Evolutionary conservation across 805 yeast genomes (phyloP), one percentile per base, ranked within the genome.

Genomic region (Starmerella stigmatis): DNA sequence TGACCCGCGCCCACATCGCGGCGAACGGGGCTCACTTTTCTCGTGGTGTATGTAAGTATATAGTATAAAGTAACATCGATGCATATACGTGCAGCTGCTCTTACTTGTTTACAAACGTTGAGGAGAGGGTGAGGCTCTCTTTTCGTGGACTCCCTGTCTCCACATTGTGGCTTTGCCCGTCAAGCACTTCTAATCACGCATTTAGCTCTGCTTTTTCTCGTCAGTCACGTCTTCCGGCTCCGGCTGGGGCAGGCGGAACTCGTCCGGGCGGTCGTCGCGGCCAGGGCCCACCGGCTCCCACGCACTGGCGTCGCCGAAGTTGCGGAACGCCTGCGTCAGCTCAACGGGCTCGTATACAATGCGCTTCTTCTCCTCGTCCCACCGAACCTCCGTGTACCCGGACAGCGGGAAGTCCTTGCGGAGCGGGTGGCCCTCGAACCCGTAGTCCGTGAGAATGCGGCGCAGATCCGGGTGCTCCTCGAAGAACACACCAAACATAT

Each of bases 211-310:
- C 47, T 59, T 57, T 50, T 67, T 60, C 60, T 50, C 47, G 30
- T 60, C 70, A 48, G 71, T 71, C 43, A 68, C 66, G 52, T 73
- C 76, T 63, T 81, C 94, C 10, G 86, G 85, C 64, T 75, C 76
- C 25, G 94, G 94, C 41, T 78, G 72, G 43, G 94, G 94, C 59
- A 85, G 75, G 63, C 79, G 79, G 73, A 84, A 85, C 32, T 75
- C 65, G 51, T 79, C 86, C 6, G 94, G 94, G 20, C 89, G 77
- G 54, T 72, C 76, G 63, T 85, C 94, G 50, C 75, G 71, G 58
- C 94, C 94, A 16, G 79, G 81, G 47, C 94, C 94, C 55, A 84
- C 89, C 55, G 81, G 94, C 64, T 85, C 94, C 92, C 94, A 85
- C 39, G 81, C 86, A 26, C 89, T 77, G 10, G 89, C 78, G 38